Base-by-base conservation (phyloP, 2,329 filamentous ascomycete species). In the Blastomyces silverae region DNA sequence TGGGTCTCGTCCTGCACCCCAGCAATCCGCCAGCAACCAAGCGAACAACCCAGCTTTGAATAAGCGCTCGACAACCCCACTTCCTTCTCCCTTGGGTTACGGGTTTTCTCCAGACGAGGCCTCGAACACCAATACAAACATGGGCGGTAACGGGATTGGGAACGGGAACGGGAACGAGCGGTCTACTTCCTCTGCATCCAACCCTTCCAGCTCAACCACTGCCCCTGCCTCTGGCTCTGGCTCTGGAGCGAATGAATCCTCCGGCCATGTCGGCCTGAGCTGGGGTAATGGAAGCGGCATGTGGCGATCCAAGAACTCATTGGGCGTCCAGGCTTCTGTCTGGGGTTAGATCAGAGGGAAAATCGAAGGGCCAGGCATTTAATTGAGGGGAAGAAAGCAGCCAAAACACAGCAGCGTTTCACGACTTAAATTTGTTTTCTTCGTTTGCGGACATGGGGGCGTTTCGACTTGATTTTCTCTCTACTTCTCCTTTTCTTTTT, bases 291-390 rank as follows among this genome's bases (percentile, higher is more conserved):
- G 89, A 69, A 88, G 87, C 69, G 89, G 87, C 50, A 90, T 93
- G 57, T 96, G 92, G 92, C 90, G 91, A 66, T 88, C 87, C 72
- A 91, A 90, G 73, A 90, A 87, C 69, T 86, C 87, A 61, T 86
- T 95, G 67, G 90, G 92, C 69, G 89, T 92, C 67, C 91, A 95
- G 76, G 92, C 92, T 69, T 95, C 91, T 69, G 93, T 97, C 70
- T 97, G 92, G 92, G 92, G 92, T 71, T 97, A 87, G 56, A 34
- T 17, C 34, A 11, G 34, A 37, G 34, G 10, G 34, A 25, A 60
- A 44, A 15, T 1, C 1, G 42, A 20, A 34, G 8, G 28, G 10
- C 17, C 2, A 17, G 2, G 4, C 52, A n/a, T 48, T 48, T 4
- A 37, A 52, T 28, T 11, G 11, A 28, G 22, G 28, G 52, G 28